Base-by-base conservation (phyloP, 306 rosid species). In the Pueraria montana region DNA sequence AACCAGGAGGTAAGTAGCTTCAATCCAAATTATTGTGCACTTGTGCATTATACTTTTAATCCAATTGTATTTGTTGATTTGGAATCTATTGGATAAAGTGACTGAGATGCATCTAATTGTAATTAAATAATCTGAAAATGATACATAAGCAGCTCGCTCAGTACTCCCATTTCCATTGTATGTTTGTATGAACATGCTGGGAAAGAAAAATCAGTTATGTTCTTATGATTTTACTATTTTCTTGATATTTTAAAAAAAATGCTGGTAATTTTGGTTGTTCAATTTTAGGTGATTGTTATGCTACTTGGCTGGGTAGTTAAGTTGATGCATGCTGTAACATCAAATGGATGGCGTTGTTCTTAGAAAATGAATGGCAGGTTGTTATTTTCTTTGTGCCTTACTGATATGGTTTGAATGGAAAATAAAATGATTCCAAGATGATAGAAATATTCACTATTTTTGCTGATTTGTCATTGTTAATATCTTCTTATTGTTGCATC, bases 331-430 rank as follows among this genome's bases (percentile, higher is more conserved):
- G 42, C 18, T 62, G 42, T 27, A 62, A 27, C 67, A 58, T 61
- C 38, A 61, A 61, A 61, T 61, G 2, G 8, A 13, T 24, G 67
- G 4, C 2, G 5, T 6, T 61, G 42, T 13, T 27, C 68, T 62
- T 62, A 27, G 42, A 6, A 62, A 27, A 62, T 62, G 69, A 14
- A 62, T 92, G 98, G 95, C 94, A 95, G 97, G 95, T 34, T 34
- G 5, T 59, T 59, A 77, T 87, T 82, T 55, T 49, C 55, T 52
- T 61, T 53, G 40, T 45, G 75, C 70, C 70, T 64, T 63, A 18
- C 53, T 81, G 79, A 78, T 61, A 59, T 84, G 64, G 6, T 72
- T 66, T 65, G 81, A 73, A 73, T 77, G 52, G 72, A 21, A 24
- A 58, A 55, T 73, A 61, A 82, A 78, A 82, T 49, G 13, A 70